Base-by-base conservation (phyloP, 306 rosid genomes). In the Lathyrus tuberosus region DNA sequence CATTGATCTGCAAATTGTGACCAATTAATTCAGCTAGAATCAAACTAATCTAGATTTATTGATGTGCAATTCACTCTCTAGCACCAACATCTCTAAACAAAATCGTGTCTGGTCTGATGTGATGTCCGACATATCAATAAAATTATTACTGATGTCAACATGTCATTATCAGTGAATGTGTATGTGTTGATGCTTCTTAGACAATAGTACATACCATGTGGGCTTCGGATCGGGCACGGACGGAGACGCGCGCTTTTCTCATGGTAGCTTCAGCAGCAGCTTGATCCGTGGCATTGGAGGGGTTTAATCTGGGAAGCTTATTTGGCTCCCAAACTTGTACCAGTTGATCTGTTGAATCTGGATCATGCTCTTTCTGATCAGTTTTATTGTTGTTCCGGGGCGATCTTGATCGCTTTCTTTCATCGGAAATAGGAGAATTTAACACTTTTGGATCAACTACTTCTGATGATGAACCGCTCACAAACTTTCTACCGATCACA, bases 191-290 rank as follows among this genome's bases (percentile, higher is more conserved):
- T 20, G 22, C 22, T 20, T 20, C 22, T 20, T 20, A 20, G 26
- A 24, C 26, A 24, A 24, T 24, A 24, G 26, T 24, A 24, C 62
- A 1, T 65, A 92, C 99, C 97, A 95, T 95, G 69, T 95, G 85
- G 38, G 99, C 97, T 86, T 91, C 97, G 24, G 97, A 95, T 49
- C 97, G 80, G 1, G 99, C 97, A n/a, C 99, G 92, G 49, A 95
- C 99, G 0, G 97, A 91, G 62, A 95, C 99, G 0, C 99, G 99
- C 6, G 95, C 99, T 77, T 95, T 95, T 67, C 97, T 84, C 97
- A 95, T 89, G 44, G 96, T 89, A 74, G 97, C 95, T 78, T 94
- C 90, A 1, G 91, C 18, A 37, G 87, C 33, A 17, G 85, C 71
- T 63, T 82, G 93, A 48, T 94, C 97, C 14, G 81, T 35, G 0